Percentiles rank a stretch among this genome's conserved stretches.
Evolutionary conservation across 2,329 filamentous ascomycete genomes (phyloP).

Genomic region (Daldinia sp.): DNA sequence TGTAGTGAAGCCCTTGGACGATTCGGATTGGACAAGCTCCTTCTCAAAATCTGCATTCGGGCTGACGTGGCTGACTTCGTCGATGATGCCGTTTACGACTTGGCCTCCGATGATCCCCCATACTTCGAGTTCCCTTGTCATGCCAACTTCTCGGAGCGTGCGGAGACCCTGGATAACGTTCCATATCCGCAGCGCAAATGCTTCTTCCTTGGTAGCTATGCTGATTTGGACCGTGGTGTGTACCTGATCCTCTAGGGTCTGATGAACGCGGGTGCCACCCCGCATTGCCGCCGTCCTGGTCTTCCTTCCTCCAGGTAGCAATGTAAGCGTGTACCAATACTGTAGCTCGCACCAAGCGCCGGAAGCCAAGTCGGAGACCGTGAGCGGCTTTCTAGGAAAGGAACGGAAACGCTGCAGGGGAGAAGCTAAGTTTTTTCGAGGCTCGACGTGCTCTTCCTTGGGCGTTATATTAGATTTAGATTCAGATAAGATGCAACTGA

Average conservation of each 20-base stretch:
- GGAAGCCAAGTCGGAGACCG: conserved; percentile 86
- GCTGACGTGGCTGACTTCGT: conserved; percentile 80
- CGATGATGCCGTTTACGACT: conserved; percentile 88
- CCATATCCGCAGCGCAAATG: conserved; percentile 84
- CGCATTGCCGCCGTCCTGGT: conserved; percentile 84
- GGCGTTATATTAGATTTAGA: conserved; percentile 29
- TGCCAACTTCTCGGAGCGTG: conserved; percentile 73
- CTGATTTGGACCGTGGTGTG: conserved; percentile 79
- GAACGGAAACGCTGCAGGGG: conserved; percentile 83
- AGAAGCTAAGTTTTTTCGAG: conserved; percentile 50
- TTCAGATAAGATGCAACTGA: conserved; percentile 55
- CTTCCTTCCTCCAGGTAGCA: conserved; percentile 74
- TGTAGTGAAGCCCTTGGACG: conserved; percentile 43
- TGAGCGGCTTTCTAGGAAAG: conserved; percentile 78
- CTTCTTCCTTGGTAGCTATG: conserved; percentile 78
- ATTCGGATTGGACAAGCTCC: conserved; percentile 55
- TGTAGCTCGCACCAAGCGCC: conserved; percentile 97
- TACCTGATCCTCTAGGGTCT: conserved; percentile 84
- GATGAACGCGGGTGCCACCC: conserved; percentile 80
- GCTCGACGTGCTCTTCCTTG: conserved; percentile 19
- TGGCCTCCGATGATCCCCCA: conserved; percentile 87
- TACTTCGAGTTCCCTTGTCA: conserved; percentile 80
- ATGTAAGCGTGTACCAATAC: conserved; percentile 86
- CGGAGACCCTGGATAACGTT: conserved; percentile 88
- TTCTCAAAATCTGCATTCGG: conserved; percentile 76